Evolutionary conservation across 371 early-diverging fungal species (phyloP).

Genomic region (Dinochytrium kinnereticum): DNA sequence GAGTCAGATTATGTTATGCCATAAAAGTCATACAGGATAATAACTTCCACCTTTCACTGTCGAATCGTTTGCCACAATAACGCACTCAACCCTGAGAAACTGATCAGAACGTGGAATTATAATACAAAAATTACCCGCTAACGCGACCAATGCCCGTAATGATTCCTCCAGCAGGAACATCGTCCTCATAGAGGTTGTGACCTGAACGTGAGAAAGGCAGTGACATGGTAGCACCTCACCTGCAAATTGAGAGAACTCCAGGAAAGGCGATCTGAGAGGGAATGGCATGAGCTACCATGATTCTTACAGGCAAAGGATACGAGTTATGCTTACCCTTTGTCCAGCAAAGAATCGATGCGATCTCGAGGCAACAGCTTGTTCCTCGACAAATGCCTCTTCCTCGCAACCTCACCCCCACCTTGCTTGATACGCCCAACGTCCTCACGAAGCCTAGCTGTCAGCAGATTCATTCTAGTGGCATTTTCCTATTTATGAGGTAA

Average conservation of each 20-base stretch:
- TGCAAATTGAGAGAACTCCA: conserved; percentile 95
- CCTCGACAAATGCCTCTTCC: conserved; percentile 84
- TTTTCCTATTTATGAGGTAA: conserved; percentile 70
- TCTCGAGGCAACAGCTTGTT: conserved; percentile 95
- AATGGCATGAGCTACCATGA: too few species aligned
- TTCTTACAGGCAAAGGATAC: not conserved
- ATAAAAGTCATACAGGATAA: conserved; percentile 74
- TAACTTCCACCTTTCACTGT: conserved; percentile 91
- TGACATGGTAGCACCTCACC: conserved; percentile 42
- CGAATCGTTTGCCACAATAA: conserved; percentile 93
- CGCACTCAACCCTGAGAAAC: conserved; percentile 79
- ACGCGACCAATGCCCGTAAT: conserved; percentile 97
- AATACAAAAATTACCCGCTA: conserved; percentile 68
- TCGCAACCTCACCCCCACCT: conserved; percentile 90
- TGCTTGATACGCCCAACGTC: conserved; percentile 74
- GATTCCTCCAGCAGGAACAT: conserved; percentile 91
- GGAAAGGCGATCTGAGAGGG: conserved; percentile 71
- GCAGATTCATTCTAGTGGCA: conserved; percentile 74
- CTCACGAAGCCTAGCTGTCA: conserved; percentile 76
- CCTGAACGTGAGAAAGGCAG: not conserved
- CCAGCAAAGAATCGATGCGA: conserved; percentile 84
- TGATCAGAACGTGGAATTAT: not conserved
- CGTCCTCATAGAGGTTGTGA: conserved; percentile 83
- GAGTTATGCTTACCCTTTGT: conserved; percentile 69
- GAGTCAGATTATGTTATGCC: not conserved